A percentile compares a stretch with the other conserved stretches of the same genome.
phyloP scores from a whole-genome alignment of 1,139 yeast genomes.

The Geotrichum phurueaensis region DNA sequence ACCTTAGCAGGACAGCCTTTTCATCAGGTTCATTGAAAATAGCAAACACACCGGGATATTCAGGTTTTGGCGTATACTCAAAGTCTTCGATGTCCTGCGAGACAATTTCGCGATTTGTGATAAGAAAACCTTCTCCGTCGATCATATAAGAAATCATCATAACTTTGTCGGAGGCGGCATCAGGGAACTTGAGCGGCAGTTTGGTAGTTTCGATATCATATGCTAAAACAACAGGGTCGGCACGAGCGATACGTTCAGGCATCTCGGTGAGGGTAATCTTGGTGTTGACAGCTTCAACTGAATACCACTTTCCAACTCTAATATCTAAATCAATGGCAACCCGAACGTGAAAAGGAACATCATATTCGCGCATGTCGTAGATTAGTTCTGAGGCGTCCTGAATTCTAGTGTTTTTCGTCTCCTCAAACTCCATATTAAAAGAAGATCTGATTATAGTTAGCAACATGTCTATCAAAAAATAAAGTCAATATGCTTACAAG shows the following conservation, averaged over 20 bases:
- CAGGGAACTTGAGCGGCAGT: conserved; percentile 94
- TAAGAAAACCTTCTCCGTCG: conserved; percentile 92
- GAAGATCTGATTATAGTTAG: conserved; percentile 16
- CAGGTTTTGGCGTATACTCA: conserved; percentile 96
- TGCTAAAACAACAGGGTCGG: conserved; percentile 95
- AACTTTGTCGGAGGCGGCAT: conserved; percentile 81
- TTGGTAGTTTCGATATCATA: conserved; percentile 98
- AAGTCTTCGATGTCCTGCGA: conserved; percentile 94
- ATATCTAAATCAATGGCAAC: conserved; percentile 83
- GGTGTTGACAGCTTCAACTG: conserved; percentile 61
- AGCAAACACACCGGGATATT: conserved; percentile 83
- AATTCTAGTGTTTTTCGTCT: conserved; percentile 19
- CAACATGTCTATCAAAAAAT: background rate
- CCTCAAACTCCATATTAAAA: conserved; percentile 25
- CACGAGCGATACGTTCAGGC: conserved; percentile 78
- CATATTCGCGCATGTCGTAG: conserved; percentile 84
- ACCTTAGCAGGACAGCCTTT: conserved; percentile 61
- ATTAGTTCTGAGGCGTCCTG: conserved; percentile 59
- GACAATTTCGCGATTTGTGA: conserved; percentile 90
- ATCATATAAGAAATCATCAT: conserved; percentile 99
- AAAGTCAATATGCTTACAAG: conserved; percentile 28
- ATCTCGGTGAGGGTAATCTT: conserved; percentile 54
- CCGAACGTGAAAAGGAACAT: conserved; percentile 94
- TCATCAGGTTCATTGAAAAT: conserved; percentile 90
- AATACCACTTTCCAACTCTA: conserved; percentile 95